Evolutionary conservation across 495 filamentous ascomycete species (phyloP).

Genomic region (Cercophora scortea): DNA sequence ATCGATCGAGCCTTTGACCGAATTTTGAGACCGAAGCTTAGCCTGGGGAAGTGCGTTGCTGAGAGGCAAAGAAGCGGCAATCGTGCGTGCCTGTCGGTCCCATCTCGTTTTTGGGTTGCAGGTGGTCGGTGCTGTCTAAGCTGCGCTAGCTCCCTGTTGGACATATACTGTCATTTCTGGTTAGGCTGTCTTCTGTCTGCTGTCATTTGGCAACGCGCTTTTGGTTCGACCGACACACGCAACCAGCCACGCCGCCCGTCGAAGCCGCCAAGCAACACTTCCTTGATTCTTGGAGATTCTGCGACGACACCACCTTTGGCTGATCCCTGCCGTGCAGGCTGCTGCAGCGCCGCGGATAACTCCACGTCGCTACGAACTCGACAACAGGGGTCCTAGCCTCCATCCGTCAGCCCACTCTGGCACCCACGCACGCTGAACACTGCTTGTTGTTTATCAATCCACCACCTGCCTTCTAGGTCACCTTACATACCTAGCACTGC

Average conservation of each 20-base stretch:
- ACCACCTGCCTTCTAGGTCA: background rate
- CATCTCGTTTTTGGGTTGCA: no score
- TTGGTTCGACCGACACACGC: background rate
- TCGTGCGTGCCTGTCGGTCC: no score
- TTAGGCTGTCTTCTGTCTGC: background rate
- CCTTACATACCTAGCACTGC: background rate
- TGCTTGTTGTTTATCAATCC: background rate
- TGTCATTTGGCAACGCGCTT: background rate
- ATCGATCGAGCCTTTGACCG: no score
- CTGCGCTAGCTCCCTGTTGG: no score
- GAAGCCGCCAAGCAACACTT: background rate
- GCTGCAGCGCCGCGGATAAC: background rate
- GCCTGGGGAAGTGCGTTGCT: no score
- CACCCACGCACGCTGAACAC: background rate
- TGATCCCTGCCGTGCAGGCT: conserved; percentile 1
- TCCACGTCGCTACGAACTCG: background rate
- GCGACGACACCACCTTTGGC: conserved; percentile 2
- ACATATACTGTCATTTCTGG: background rate
- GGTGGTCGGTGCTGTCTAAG: no score
- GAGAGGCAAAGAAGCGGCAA: no score
- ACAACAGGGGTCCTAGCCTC: conserved; percentile 2
- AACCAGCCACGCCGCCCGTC: background rate
- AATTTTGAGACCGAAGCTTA: no score
- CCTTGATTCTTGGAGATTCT: conserved; percentile 15
- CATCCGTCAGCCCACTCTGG: background rate